Evolutionary conservation across 257 asterid species (phyloP).

Genomic region (Thymus mandschuricus): DNA sequence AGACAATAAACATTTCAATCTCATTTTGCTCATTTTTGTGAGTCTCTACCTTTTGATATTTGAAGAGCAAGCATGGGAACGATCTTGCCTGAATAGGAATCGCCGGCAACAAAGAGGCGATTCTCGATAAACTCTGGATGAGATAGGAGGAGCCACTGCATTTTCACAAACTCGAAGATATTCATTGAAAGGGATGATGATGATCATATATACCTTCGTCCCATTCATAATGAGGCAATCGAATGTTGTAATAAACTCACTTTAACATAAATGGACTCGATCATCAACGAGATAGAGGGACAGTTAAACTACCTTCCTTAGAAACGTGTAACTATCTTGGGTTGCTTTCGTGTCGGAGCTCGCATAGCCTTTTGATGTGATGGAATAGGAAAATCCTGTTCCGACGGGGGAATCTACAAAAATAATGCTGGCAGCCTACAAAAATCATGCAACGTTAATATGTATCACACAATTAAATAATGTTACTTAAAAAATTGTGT

Average conservation of each 20-base stretch:
- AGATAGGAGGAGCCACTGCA: constrained; percentile 61
- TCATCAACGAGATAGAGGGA: neutral
- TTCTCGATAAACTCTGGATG: constrained; percentile 48
- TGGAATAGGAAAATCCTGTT: constrained; percentile 54
- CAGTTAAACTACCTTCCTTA: neutral
- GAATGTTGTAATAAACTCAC: no score
- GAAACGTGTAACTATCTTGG: constrained; percentile 28
- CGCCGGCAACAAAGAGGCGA: constrained; percentile 51
- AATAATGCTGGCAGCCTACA: constrained; percentile 49
- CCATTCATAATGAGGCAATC: no score
- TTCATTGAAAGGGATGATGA: neutral
- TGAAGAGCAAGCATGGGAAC: constrained; percentile 47
- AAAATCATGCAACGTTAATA: no score
- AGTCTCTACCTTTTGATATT: constrained; percentile 44
- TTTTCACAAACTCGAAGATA: neutral
- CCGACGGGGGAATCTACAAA: constrained; percentile 56
- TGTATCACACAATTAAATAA: no score
- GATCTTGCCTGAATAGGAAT: constrained; percentile 58
- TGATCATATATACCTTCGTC: neutral
- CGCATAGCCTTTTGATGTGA: constrained; percentile 28
- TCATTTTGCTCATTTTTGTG: neutral
- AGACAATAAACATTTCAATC: no score
- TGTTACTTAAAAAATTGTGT: no score
- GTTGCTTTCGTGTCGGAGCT: constrained; percentile 37
- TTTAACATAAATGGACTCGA: no score